These are phyloP conservation scores for Xylariales sp. DNA, from an alignment of 2,329 filamentous ascomycete genomes.

Conservation along the genomic window DNA sequence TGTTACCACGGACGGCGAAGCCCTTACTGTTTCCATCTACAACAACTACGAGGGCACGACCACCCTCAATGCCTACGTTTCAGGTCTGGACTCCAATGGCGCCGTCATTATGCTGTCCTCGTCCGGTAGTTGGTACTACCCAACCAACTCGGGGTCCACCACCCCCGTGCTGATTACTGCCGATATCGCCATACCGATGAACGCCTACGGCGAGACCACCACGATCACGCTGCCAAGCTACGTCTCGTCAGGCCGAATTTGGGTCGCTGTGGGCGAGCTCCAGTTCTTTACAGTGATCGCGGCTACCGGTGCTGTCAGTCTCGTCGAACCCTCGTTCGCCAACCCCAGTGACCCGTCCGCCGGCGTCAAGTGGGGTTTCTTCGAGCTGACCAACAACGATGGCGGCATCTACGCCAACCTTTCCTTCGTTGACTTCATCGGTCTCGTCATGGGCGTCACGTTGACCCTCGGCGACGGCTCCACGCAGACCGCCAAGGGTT, in stretches of 20 bases:
- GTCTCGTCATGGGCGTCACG: conserved; percentile 45
- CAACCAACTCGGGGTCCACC: conserved; percentile 1
- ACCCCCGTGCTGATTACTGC: conserved; percentile 1
- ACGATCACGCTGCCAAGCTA: conserved; percentile 33
- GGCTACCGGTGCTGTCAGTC: conserved; percentile 20
- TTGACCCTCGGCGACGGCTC: conserved; percentile 31
- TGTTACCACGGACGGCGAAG: background rate
- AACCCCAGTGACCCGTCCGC: conserved; percentile 39
- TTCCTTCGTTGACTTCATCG: conserved; percentile 47
- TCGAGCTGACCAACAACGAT: conserved; percentile 41
- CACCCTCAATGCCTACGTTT: conserved; percentile 4
- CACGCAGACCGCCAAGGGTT: conserved; percentile 34
- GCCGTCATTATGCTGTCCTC: conserved; percentile 3
- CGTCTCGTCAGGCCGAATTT: conserved; percentile 35
- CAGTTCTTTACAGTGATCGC: conserved; percentile 33
- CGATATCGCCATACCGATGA: background rate
- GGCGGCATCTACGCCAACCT: conserved; percentile 42
- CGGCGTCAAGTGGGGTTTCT: conserved; percentile 43
- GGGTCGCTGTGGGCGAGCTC: conserved; percentile 34
- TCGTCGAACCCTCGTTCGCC: conserved; percentile 45
- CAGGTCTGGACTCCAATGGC: conserved; percentile 1
- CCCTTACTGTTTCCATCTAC: conserved; percentile 1
- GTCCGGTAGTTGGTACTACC: conserved; percentile 1
- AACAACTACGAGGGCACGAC: background rate
- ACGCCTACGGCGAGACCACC: conserved; percentile 31